These are phyloP conservation scores for Ramichloridium luteum DNA, from an alignment of 2,329 filamentous ascomycete genomes.

Conservation along the genomic window DNA sequence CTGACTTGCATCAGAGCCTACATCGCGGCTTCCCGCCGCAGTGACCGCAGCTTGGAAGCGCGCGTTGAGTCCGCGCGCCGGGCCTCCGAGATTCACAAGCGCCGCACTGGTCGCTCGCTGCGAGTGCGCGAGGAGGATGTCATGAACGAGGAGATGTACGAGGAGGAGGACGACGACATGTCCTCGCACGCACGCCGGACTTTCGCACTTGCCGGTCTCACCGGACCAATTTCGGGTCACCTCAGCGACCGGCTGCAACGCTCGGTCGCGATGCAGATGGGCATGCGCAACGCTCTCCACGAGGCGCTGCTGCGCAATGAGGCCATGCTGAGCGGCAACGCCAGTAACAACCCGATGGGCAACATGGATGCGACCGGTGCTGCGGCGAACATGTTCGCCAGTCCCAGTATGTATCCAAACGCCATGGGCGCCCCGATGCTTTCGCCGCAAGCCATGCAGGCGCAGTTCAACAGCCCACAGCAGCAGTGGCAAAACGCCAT, in stretches of 20 bases:
- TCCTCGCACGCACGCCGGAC: constrained; percentile 54
- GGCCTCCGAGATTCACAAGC: constrained; percentile 84
- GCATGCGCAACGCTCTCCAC: constrained; percentile 40
- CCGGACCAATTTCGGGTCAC: no score
- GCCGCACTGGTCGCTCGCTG: constrained; percentile 69
- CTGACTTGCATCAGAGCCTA: constrained; percentile 51
- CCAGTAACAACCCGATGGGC: constrained; percentile 6
- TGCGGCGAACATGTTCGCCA: constrained; percentile 28
- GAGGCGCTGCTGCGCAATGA: constrained; percentile 33
- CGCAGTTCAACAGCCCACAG: constrained; percentile 15
- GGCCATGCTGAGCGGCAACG: constrained; percentile 28
- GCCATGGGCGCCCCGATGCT: constrained; percentile 18
- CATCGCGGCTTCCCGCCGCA: constrained; percentile 77
- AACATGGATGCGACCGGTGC: no score
- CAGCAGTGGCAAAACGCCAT: constrained; percentile 30
- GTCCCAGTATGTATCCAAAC: constrained; percentile 23
- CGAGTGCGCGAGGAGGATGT: constrained; percentile 79
- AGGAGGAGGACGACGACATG: constrained; percentile 78
- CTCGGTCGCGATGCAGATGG: constrained; percentile 46
- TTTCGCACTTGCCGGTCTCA: constrained; percentile 33
- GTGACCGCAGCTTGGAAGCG: constrained; percentile 77
- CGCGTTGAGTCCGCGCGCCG: constrained; percentile 75
- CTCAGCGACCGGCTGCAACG: constrained; percentile 51
- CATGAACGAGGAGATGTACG: constrained; percentile 87
- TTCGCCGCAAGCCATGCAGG: constrained; percentile 17